A percentile compares a stretch with the other conserved stretches of the same genome.
Evolutionary conservation across 805 yeast species (phyloP).

Genomic region (Tetrapisispora taiwanensis): DNA sequence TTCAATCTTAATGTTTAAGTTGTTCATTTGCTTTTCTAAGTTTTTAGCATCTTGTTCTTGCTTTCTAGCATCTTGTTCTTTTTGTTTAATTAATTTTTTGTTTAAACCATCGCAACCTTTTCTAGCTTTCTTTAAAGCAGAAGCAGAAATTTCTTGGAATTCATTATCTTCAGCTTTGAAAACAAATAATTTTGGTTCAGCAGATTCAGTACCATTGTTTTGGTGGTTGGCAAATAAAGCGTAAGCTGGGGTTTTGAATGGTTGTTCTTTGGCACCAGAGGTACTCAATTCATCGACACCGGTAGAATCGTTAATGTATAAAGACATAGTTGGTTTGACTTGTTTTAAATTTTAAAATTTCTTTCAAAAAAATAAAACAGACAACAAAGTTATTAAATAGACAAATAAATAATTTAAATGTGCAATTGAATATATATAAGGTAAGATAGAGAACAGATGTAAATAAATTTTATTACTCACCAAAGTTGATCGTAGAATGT

Average conservation of each 20-base stretch:
- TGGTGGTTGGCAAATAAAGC: slow-evolving; percentile 44
- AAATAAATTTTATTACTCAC: neutral
- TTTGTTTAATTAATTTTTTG: slow-evolving; percentile 52
- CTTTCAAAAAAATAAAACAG: neutral
- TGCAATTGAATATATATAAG: too few species aligned
- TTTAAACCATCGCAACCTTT: slow-evolving; percentile 89
- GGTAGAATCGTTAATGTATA: slow-evolving; percentile 63
- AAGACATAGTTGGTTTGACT: slow-evolving; percentile 14
- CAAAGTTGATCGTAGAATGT: too few species aligned
- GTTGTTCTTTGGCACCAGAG: slow-evolving; percentile 57
- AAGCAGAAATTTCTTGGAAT: slow-evolving; percentile 71
- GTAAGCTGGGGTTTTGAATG: slow-evolving; percentile 75
- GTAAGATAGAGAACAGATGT: neutral
- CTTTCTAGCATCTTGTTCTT: slow-evolving; percentile 41
- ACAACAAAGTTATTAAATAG: neutral
- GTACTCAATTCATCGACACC: slow-evolving; percentile 56
- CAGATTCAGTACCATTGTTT: slow-evolving; percentile 30
- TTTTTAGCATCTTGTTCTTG: slow-evolving; percentile 57
- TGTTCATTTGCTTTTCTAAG: slow-evolving; percentile 63
- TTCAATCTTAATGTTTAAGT: slow-evolving; percentile 60
- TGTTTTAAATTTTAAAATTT: neutral
- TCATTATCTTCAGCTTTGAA: slow-evolving; percentile 35
- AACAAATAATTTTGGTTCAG: slow-evolving; percentile 41
- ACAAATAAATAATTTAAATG: too few species aligned
- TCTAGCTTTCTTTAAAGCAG: slow-evolving; percentile 91